Base-by-base conservation (phyloP, 1,284 basidiomycete species). In the Volvariella volvacea region DNA sequence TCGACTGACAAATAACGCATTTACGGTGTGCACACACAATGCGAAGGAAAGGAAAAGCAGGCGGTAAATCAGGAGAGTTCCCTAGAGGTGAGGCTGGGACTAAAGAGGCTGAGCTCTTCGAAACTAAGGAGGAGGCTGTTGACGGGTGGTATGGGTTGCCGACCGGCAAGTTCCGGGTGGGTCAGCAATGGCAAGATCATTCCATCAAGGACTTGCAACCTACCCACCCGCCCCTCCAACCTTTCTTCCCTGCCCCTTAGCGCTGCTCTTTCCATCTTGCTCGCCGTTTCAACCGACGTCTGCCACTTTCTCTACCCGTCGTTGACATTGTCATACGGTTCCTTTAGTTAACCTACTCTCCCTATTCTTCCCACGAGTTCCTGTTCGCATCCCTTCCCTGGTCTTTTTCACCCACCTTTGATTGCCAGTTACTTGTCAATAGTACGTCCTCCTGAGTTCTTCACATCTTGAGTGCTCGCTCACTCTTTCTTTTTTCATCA, bases 111-210 rank as follows among this genome's bases (percentile, higher is more conserved):
- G n/a, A n/a, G n/a, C n/a, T n/a, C n/a, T n/a, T n/a, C n/a, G n/a
- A n/a, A n/a, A n/a, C n/a, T n/a, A n/a, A n/a, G 34, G n/a, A 36
- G 34, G 6, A 28, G 34, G 19, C 34, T 15, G 4, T 15, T 36
- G 34, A 7, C 14, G 14, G 34, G 14, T 20, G 34, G 8, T 36
- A 15, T 36, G 34, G 14, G 6, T 6, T 28, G 25, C 25, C 25
- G 34, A 36, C 34, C 52, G 54, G 54, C 54, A 55, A 52, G 39
- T 52, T 48, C 49, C 54, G 52, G 52, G 46, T 50, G 42, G 51
- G 48, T 52, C 53, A 55, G 50, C 54, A 54, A 50, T 42, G 50
- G 48, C 45, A 49, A 51, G 51, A 52, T 42, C 32, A 42, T 46
- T 46, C 45, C 44, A 42, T 46, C 22, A 41, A n/a, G 39, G 30